Conservation (phyloP, 495 filamentous ascomycete genomes). For the Penicillium nucicola region DNA sequence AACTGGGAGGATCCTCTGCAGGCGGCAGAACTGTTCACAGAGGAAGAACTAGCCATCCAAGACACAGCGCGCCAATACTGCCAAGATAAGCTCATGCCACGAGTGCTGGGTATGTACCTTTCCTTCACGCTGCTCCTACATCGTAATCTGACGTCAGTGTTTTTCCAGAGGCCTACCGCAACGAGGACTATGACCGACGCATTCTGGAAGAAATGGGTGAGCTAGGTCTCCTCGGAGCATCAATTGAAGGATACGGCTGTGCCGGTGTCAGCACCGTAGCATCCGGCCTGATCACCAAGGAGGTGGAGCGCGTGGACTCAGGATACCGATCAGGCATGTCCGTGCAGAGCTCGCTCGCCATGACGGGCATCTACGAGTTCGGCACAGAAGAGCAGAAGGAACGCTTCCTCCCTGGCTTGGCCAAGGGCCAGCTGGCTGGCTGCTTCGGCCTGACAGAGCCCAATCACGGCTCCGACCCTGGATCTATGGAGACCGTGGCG, state of each 20-base stretch:
- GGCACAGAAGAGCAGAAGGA: slow-evolving; percentile 89
- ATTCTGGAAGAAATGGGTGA: slow-evolving; percentile 97
- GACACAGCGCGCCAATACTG: slow-evolving; percentile 90
- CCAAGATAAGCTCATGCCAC: slow-evolving; percentile 80
- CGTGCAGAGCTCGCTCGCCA: slow-evolving; percentile 90
- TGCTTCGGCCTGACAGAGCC: slow-evolving; percentile 96
- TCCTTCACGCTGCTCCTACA: neutral
- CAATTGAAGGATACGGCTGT: slow-evolving; percentile 88
- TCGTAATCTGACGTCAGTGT: neutral
- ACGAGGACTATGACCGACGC: slow-evolving; percentile 84
- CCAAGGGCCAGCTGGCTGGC: slow-evolving; percentile 81
- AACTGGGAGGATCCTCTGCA: slow-evolving; percentile 91
- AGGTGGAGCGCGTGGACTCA: slow-evolving; percentile 93
- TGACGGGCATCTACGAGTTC: slow-evolving; percentile 96
- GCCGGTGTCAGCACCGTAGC: slow-evolving; percentile 92
- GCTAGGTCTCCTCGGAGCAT: slow-evolving; percentile 85
- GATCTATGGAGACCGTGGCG: slow-evolving; percentile 89
- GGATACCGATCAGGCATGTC: slow-evolving; percentile 96
- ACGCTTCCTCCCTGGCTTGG: slow-evolving; percentile 76
- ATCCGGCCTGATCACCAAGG: slow-evolving; percentile 88
- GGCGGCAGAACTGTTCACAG: slow-evolving; percentile 69
- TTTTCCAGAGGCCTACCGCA: slow-evolving; percentile 83
- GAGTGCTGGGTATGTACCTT: slow-evolving; percentile 75
- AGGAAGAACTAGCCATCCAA: slow-evolving; percentile 85
- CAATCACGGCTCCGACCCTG: slow-evolving; percentile 95